Conservation (phyloP, 2,329 filamentous ascomycete genomes). For the Pseudogymnoascus sp. region DNA sequence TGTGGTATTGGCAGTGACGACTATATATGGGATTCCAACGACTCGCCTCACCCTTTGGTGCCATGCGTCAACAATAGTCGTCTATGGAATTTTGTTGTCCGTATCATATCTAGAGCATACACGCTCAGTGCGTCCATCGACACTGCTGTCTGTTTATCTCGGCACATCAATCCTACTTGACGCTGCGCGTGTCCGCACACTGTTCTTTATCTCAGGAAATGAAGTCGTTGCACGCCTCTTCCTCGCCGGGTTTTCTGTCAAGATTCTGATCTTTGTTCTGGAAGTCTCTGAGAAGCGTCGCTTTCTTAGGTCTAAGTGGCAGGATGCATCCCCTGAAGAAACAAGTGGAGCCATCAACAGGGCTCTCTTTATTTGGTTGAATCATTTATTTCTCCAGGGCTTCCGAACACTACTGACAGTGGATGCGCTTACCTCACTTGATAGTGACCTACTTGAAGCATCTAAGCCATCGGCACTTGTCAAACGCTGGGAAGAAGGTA, state of each 20-base stretch:
- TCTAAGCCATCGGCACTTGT: neutral
- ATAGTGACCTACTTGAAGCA: conserved; percentile 22
- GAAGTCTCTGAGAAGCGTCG: conserved; percentile 32
- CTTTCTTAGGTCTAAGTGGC: conserved; percentile 25
- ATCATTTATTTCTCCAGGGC: conserved; percentile 27
- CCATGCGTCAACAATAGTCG: neutral
- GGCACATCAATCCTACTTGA: conserved; percentile 40
- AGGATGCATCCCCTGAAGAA: conserved; percentile 23
- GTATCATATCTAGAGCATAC: conserved; percentile 34
- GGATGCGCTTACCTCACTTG: conserved; percentile 24
- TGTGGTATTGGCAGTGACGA: neutral
- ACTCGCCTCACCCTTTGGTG: neutral
- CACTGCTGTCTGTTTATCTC: conserved; percentile 37
- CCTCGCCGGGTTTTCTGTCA: conserved; percentile 24
- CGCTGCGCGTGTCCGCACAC: conserved; percentile 35
- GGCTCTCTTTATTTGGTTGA: conserved; percentile 35
- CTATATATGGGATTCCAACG: neutral
- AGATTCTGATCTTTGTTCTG: conserved; percentile 30
- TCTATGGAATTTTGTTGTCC: neutral
- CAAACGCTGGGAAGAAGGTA: conserved; percentile 3
- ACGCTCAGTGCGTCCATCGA: conserved; percentile 35
- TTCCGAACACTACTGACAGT: conserved; percentile 22
- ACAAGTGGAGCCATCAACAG: conserved; percentile 31
- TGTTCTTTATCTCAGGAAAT: conserved; percentile 33
- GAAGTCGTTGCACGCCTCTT: conserved; percentile 26